Conservation (phyloP, 257 asterid genomes). For the Gentiana straminea region DNA sequence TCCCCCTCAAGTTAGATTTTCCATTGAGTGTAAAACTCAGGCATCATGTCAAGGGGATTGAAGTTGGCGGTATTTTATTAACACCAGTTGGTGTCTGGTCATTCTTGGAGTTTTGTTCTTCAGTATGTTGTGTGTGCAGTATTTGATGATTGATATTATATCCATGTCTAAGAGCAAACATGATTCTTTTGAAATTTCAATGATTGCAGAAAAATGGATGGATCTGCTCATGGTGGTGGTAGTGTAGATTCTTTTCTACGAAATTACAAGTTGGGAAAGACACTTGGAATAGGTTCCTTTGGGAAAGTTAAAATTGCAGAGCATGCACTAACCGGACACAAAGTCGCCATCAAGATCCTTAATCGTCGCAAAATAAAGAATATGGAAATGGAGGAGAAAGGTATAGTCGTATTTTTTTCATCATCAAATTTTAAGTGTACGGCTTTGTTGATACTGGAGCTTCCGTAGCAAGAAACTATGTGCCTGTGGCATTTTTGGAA, state of each 20-base stretch:
- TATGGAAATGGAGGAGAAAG: conserved; percentile 94
- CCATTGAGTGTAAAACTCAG: too few species aligned
- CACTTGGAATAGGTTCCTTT: conserved; percentile 86
- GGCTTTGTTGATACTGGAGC: too few species aligned
- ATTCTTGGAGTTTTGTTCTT: too few species aligned
- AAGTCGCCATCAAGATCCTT: conserved; percentile 89
- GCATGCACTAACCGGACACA: conserved; percentile 72
- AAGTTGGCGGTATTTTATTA: too few species aligned
- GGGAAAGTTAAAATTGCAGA: conserved; percentile 89
- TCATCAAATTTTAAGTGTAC: not conserved
- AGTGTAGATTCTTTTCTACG: conserved; percentile 60
- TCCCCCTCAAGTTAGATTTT: too few species aligned
- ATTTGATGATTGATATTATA: too few species aligned
- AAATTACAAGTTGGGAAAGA: conserved; percentile 86
- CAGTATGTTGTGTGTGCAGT: too few species aligned
- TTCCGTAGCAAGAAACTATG: too few species aligned
- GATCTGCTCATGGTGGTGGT: conserved; percentile 41
- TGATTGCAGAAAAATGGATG: conserved; percentile 56
- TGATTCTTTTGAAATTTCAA: not conserved
- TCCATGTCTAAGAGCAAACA: too few species aligned
- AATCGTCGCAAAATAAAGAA: conserved; percentile 55
- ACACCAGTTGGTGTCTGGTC: too few species aligned
- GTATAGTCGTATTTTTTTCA: conserved; percentile 14
- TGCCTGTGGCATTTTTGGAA: too few species aligned
- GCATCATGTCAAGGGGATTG: too few species aligned